These are phyloP conservation scores for Dacryopinax primogenitus DNA, from an alignment of 768 basidiomycete genomes.

Conservation along the genomic window DNA sequence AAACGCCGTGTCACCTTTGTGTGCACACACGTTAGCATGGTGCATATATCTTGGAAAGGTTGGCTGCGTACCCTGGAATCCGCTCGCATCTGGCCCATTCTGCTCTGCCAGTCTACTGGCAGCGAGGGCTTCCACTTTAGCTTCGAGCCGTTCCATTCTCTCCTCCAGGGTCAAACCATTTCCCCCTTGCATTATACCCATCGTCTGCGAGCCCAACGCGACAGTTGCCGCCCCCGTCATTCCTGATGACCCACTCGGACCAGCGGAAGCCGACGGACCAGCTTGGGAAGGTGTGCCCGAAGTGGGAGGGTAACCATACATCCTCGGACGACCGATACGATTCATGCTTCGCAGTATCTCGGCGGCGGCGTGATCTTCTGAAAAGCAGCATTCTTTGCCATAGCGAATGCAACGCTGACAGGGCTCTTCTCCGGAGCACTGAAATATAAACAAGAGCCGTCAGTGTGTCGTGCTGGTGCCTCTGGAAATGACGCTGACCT, in stretches of 20 bases:
- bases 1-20: background rate
- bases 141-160: background rate
- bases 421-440: background rate
- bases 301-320: background rate
- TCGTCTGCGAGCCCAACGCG: too few relatives aligned
- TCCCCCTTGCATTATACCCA: background rate
- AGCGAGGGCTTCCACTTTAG: background rate
- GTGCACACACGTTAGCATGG: too few relatives aligned
- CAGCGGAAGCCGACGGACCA: too few relatives aligned
- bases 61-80: background rate
- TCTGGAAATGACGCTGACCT: background rate
- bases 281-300: too few relatives aligned
- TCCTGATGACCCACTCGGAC: too few relatives aligned
- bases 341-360: background rate
- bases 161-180: background rate
- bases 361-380: background rate
- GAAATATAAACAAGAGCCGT: background rate
- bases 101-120: background rate
- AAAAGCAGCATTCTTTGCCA: background rate
- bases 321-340: background rate
- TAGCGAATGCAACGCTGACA: background rate
- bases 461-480: too few relatives aligned
- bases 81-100: background rate
- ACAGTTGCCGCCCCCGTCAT: too few relatives aligned
- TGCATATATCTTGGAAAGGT: too few relatives aligned